Percentiles rank a stretch among this genome's conserved stretches.
Evolutionary conservation across 345 rosid species (phyloP).

Genomic region (Ailanthus altissimus): DNA sequence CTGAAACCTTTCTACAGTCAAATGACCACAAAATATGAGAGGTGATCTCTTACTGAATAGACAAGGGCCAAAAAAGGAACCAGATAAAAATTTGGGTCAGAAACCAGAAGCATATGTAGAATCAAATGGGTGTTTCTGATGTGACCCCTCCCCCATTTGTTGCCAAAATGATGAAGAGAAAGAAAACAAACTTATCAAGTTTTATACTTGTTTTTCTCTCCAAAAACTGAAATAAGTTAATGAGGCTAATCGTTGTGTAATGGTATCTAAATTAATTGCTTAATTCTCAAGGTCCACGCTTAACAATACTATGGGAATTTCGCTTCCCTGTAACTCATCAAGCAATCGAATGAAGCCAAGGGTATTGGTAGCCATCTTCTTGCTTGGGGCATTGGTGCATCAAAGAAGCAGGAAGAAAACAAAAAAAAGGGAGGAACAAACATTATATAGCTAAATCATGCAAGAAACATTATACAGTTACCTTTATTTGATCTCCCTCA

Average conservation of each 20-base stretch:
- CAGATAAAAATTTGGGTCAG: neutral
- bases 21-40: constrained; percentile 2
- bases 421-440: neutral
- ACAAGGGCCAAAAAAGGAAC: neutral
- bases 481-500: constrained; percentile 77
- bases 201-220: too few species aligned
- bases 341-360: constrained; percentile 1
- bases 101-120: neutral
- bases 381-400: neutral
- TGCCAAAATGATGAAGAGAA: neutral
- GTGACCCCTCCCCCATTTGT: neutral
- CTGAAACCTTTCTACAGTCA: neutral
- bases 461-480: constrained; percentile 30
- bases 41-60: neutral
- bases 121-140: neutral
- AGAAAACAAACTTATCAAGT: too few species aligned
- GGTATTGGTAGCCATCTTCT: neutral
- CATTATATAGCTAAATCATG: constrained; percentile 6
- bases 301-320: neutral
- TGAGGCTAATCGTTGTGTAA: neutral
- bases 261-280: neutral
- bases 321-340: neutral
- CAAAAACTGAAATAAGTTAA: neutral
- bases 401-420: neutral
- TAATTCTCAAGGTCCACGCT: neutral